Evolutionary conservation across 1,284 basidiomycete genomes (phyloP).

Genomic region (Puccinia novopanici): DNA sequence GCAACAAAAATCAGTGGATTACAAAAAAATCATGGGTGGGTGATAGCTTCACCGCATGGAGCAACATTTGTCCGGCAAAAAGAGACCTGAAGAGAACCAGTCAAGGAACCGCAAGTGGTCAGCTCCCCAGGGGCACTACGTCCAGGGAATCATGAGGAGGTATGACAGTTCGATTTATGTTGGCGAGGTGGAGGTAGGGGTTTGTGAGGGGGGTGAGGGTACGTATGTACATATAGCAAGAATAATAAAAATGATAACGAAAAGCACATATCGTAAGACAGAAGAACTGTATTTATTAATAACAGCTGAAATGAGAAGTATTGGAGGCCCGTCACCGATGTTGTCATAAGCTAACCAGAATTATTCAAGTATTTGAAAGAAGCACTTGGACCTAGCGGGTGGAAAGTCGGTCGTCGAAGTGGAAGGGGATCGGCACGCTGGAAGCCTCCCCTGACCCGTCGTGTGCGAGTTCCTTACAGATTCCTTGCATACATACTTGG

Average conservation of each 20-base stretch:
- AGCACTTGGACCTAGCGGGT: no score
- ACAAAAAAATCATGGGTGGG: no score
- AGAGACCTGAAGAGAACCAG: no score
- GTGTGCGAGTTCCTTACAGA: not conserved
- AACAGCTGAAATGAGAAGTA: not conserved
- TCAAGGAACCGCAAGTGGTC: no score
- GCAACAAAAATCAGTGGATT: no score
- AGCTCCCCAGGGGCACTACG: not conserved
- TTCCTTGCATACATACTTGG: not conserved
- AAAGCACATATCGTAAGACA: not conserved
- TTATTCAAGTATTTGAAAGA: not conserved
- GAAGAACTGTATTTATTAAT: not conserved
- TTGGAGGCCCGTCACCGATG: not conserved
- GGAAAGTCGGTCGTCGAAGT: not conserved
- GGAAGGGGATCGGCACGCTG: not conserved
- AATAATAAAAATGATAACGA: not conserved
- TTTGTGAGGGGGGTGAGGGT: not conserved
- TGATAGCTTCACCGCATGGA: no score
- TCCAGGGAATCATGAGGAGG: not conserved
- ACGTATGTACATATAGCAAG: constrained; percentile 27
- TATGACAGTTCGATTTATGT: not conserved
- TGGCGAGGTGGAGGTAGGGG: not conserved
- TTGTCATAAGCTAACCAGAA: not conserved
- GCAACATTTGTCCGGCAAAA: no score
- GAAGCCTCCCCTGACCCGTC: not conserved